These are phyloP conservation scores for Alternaria sp. DNA, from an alignment of 2,329 filamentous ascomycete genomes.

Conservation along the genomic window DNA sequence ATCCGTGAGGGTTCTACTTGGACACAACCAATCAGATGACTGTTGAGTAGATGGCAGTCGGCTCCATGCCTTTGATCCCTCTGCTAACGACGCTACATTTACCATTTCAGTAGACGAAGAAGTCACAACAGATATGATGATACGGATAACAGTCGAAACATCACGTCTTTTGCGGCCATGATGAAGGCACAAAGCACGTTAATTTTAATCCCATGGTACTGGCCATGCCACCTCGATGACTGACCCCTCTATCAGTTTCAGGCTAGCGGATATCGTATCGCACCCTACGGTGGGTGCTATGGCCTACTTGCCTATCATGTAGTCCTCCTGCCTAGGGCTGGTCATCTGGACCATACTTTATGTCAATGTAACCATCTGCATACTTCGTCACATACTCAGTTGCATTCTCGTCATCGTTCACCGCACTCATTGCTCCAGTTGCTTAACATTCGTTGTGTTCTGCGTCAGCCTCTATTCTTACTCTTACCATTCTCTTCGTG, in stretches of 20 bases:
- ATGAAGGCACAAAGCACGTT: conserved; percentile 42
- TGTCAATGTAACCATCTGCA: conserved; percentile 43
- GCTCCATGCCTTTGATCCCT: conserved; percentile 48
- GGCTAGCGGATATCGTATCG: conserved; percentile 42
- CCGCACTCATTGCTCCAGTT: conserved; percentile 55
- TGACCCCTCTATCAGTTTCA: conserved; percentile 35
- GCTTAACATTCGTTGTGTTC: conserved; percentile 54
- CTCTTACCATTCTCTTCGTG: conserved; percentile 41
- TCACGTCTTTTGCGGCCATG: conserved; percentile 28
- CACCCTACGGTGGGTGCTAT: conserved; percentile 37
- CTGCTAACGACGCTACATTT: conserved; percentile 50
- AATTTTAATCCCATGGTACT: conserved; percentile 44
- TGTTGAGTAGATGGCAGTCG: conserved; percentile 42
- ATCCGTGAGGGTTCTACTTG: conserved; percentile 48
- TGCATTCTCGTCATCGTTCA: conserved; percentile 44
- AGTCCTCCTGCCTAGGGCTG: conserved; percentile 38
- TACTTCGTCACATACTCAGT: conserved; percentile 37
- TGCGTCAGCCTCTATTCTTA: conserved; percentile 51
- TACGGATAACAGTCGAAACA: conserved; percentile 43
- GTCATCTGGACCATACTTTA: conserved; percentile 38
- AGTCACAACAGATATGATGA: conserved; percentile 43
- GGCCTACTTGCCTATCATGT: conserved; percentile 31
- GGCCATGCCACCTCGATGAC: conserved; percentile 43
- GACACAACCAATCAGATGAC: conserved; percentile 50
- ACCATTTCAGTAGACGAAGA: conserved; percentile 41